Evolutionary conservation across 176 grass and related monocot species (phyloP).

Genomic region (Juncus effusus): DNA sequence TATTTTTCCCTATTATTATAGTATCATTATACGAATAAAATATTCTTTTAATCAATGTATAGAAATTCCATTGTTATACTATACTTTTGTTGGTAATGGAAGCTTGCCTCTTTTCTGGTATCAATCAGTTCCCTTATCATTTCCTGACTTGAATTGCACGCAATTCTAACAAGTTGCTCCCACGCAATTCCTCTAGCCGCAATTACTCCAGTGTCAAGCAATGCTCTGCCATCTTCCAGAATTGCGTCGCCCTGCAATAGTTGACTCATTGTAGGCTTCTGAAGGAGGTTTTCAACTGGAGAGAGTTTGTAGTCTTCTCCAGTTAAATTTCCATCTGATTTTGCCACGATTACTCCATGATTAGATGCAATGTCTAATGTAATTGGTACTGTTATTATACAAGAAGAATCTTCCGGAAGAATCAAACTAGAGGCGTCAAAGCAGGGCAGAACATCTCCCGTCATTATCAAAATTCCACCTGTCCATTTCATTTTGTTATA

Average conservation of each 20-base stretch:
- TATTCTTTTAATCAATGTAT: not conserved
- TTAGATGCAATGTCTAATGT: conserved; percentile 72
- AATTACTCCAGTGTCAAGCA: conserved; percentile 95
- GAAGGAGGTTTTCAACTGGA: conserved; percentile 71
- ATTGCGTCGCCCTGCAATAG: conserved; percentile 59
- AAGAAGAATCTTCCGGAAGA: conserved; percentile 65
- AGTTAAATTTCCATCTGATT: conserved; percentile 34
- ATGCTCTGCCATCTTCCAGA: conserved; percentile 59
- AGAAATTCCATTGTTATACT: not conserved
- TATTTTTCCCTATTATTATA: conserved; percentile 17
- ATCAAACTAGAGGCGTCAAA: conserved; percentile 66
- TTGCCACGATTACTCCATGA: conserved; percentile 84
- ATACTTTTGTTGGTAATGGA: conserved; percentile 31
- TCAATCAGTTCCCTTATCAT: conserved; percentile 59
- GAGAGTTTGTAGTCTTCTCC: conserved; percentile 43
- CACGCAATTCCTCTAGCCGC: conserved; percentile 75
- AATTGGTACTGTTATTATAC: conserved; percentile 75
- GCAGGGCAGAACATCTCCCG: conserved; percentile 89
- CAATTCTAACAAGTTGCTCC: conserved; percentile 59
- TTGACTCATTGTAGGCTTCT: conserved; percentile 67
- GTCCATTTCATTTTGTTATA: conserved; percentile 12
- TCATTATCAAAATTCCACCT: conserved; percentile 99
- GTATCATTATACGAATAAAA: conserved; percentile 4
- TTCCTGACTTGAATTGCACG: conserved; percentile 47
- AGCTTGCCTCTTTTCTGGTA: conserved; percentile 84